These are phyloP conservation scores for Fraxinus angustifolia DNA, from an alignment of 305 asterid species.

Conservation along the genomic window DNA sequence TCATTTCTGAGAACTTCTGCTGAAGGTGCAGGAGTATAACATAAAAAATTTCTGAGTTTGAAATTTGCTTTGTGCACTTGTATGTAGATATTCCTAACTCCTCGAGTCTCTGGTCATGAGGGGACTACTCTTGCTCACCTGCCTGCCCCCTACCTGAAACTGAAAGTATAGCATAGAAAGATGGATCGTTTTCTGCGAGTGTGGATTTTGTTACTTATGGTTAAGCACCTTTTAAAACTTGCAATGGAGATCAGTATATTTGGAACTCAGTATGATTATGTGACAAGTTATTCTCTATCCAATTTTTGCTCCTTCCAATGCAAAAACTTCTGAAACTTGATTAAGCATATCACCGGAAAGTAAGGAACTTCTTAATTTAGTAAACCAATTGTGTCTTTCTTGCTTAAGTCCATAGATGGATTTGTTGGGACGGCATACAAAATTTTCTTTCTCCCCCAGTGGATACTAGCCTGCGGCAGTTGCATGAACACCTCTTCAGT, in stretches of 20 bases:
- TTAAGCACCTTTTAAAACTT: background rate
- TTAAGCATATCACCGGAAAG: too few relatives aligned
- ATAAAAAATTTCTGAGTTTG: background rate
- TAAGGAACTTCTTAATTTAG: background rate
- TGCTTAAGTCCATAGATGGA: background rate
- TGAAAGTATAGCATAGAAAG: background rate
- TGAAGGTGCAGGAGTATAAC: slow-evolving; percentile 20
- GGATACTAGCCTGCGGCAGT: background rate
- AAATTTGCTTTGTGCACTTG: background rate
- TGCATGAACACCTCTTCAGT: too few relatives aligned
- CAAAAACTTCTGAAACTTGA: background rate
- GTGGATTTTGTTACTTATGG: background rate
- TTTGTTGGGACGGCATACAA: background rate
- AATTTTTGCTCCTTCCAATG: background rate
- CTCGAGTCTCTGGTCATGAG: background rate
- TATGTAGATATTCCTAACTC: background rate
- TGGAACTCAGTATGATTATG: background rate
- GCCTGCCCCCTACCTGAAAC: background rate
- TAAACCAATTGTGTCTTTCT: background rate
- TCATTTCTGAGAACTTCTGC: slow-evolving; percentile 35
- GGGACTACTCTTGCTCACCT: background rate
- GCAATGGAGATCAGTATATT: background rate
- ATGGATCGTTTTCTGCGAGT: background rate
- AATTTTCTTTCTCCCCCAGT: background rate
- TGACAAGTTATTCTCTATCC: background rate